Evolutionary conservation across 2,329 filamentous ascomycete genomes (phyloP).

Genomic region (Pezicula rhizophila): DNA sequence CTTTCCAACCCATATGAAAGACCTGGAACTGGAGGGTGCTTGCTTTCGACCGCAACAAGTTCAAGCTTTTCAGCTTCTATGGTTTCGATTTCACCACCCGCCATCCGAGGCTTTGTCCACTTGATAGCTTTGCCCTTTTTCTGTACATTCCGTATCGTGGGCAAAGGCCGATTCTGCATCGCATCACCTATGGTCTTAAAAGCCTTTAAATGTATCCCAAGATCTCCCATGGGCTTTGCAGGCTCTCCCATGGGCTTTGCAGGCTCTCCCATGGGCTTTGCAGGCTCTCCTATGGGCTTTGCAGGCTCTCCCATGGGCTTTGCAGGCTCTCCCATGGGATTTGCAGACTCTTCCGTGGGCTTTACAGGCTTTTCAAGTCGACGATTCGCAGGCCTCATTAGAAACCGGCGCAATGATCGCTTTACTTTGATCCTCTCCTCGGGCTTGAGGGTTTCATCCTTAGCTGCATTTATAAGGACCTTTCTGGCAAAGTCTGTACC

Average conservation of each 20-base stretch:
- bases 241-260: too few species aligned
- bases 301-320: too few species aligned
- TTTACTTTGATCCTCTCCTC: neutral
- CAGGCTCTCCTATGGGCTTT: too few species aligned
- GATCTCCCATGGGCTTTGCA: neutral
- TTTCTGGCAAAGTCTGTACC: neutral
- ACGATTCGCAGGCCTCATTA: neutral
- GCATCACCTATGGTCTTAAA: slow-evolving; percentile 1
- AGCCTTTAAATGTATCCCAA: neutral
- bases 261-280: too few species aligned
- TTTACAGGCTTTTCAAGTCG: too few species aligned
- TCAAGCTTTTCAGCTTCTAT: slow-evolving; percentile 19
- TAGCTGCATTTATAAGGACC: neutral
- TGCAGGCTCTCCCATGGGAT: neutral
- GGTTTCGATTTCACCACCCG: slow-evolving; percentile 19
- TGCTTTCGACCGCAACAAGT: slow-evolving; percentile 21
- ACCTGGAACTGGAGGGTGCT: slow-evolving; percentile 23
- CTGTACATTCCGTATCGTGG: neutral
- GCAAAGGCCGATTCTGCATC: slow-evolving; percentile 1
- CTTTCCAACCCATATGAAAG: slow-evolving; percentile 28
- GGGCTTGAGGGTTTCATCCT: neutral
- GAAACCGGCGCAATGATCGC: neutral
- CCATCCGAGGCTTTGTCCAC: slow-evolving; percentile 1
- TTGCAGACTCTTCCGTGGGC: neutral
- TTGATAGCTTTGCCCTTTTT: neutral